Evolutionary conservation across 169 alveolate species (phyloP).

Genomic region (Cardiosporidium cionae): DNA sequence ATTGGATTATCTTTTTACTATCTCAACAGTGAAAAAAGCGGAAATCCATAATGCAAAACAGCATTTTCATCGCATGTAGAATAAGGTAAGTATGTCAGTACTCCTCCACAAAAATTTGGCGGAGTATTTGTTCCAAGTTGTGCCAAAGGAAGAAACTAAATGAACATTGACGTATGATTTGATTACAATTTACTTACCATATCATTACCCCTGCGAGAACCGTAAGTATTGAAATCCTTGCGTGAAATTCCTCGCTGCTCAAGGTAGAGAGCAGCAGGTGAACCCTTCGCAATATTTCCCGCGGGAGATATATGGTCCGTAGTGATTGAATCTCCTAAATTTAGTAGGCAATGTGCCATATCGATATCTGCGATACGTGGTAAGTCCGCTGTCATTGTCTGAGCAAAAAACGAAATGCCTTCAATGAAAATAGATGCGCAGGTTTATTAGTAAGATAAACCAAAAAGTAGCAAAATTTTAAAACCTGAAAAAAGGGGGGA

Average conservation of each 20-base stretch:
- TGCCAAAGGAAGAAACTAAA: too few species aligned
- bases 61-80: too few species aligned
- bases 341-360: slow-evolving; percentile 41
- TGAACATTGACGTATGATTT: too few species aligned
- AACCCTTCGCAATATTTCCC: slow-evolving; percentile 83
- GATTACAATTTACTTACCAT: slow-evolving; percentile 41
- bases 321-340: slow-evolving; percentile 87
- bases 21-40: too few species aligned
- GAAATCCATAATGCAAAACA: too few species aligned
- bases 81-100: too few species aligned
- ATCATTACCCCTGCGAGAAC: slow-evolving; percentile 92
- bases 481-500: slow-evolving; percentile 85
- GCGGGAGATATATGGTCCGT: slow-evolving; percentile 98
- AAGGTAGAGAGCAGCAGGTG: slow-evolving; percentile 85
- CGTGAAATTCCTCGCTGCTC: slow-evolving; percentile 65
- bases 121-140: too few species aligned
- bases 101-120: too few species aligned
- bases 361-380: slow-evolving; percentile 4
- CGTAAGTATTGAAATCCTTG: slow-evolving; percentile 90
- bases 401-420: not conserved
- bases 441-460: slow-evolving; percentile 13
- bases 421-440: slow-evolving; percentile 7
- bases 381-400: slow-evolving; percentile 12
- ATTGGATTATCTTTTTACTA: too few species aligned
- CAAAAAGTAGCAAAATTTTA: slow-evolving; percentile 27